Evolutionary conservation across 768 basidiomycete species (phyloP).

Genomic region (Astraeus odoratus): DNA sequence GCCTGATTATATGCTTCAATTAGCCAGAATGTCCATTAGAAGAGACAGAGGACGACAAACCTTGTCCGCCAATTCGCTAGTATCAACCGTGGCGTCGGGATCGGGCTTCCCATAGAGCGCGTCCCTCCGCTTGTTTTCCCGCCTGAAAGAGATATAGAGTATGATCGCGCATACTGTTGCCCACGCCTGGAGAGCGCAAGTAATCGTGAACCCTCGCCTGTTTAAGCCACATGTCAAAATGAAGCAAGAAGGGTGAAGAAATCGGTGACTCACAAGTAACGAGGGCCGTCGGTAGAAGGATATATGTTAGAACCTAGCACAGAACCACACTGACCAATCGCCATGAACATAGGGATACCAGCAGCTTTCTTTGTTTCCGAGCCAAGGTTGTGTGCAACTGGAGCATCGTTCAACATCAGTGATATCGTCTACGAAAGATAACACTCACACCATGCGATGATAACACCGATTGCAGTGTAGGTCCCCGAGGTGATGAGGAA

Average conservation of each 20-base stretch:
- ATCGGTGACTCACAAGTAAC: conserved; percentile 47
- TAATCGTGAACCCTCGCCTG: conserved; percentile 57
- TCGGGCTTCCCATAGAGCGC: conserved; percentile 43
- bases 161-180: conserved; percentile 46
- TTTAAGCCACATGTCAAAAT: conserved; percentile 4
- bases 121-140: conserved; percentile 53
- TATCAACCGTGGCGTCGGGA: conserved; percentile 47
- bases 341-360: conserved; percentile 73
- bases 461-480: conserved; percentile 67
- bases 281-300: conserved; percentile 55
- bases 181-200: conserved; percentile 47
- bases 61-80: conserved; percentile 59
- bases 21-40: not conserved
- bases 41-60: conserved; percentile 25
- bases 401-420: not conserved
- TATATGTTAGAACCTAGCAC: conserved; percentile 71
- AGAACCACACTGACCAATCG: conserved; percentile 74
- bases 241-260: not conserved
- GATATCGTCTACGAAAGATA: not conserved
- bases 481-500: conserved; percentile 75
- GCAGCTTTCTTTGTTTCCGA: conserved; percentile 74
- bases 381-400: conserved; percentile 68
- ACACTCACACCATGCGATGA: conserved; percentile 70
- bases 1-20: conserved; percentile 1
- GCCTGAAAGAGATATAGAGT: conserved; percentile 53